Base-by-base conservation (phyloP, 768 basidiomycete genomes). In the Russula virescens region DNA sequence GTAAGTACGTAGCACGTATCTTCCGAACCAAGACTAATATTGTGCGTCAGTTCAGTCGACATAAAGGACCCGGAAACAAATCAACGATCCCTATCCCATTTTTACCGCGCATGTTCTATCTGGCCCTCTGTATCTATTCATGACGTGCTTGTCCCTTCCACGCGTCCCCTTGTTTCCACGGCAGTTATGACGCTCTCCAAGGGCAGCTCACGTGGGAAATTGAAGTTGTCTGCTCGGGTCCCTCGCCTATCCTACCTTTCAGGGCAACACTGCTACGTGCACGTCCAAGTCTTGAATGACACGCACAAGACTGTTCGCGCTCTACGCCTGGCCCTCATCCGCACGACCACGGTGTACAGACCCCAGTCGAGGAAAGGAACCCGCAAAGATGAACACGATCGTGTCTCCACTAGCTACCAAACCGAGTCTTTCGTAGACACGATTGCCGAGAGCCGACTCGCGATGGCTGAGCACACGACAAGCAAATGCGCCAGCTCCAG, bases 21-120 rank as follows among this genome's bases (percentile, higher is more conserved):
- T 3, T 48, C 53, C 9, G 34, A 34, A 25, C 31, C 25, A 25
- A 40, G 18, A 49, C 40, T 60, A 35, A 62, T 35, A 25, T 2
- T 54, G 23, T 61, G 7, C 58, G 52, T 21, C 63, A 89, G 89
- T 6, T 89, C 88, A 11, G 74, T 91, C 67, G 88, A 88, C 73
- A 80, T 95, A 61, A 88, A 87, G 72, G 84, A 90, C 57, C 69
- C 82, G 2, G 74, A 78, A 18, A 82, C 82, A 5, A 76, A 77
- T 28, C 80, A 80, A 67, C 79, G 83, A 16, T 91, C 89, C 3
- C 87, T 95, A 38, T 88, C 93, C 4, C 94, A 97, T 73, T 94
- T 95, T 72, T 96, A 94, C 72, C 84, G 94, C 10, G 76, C 85
- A 50, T 87, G 91, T 72, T 83, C 86, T 57, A 77, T 95, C 31